Percentiles rank a stretch among this genome's conserved stretches.
phyloP scores from a whole-genome alignment of 768 basidiomycete species.

The Chalciporus sphaerocephalus region DNA sequence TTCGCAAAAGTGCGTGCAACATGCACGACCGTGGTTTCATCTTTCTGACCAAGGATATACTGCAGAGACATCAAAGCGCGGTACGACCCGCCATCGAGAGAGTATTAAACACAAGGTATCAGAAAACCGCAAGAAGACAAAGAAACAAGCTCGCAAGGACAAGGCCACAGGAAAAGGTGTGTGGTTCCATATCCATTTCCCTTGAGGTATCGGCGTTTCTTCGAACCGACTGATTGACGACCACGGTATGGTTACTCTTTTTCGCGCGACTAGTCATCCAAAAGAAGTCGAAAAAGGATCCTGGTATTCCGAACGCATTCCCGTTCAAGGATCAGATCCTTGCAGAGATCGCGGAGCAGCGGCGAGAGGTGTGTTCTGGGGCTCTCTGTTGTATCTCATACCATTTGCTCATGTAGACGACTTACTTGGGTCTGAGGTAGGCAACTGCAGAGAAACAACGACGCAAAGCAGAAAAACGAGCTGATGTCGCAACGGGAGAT shows the following conservation, averaged over 20 bases:
- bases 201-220: no score
- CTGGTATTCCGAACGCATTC: constrained; percentile 89
- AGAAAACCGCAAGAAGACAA: constrained; percentile 72
- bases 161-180: constrained; percentile 85
- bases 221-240: not conserved
- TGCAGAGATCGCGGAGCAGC: constrained; percentile 82
- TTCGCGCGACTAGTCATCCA: constrained; percentile 29
- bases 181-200: not conserved
- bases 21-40: not conserved
- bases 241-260: not conserved
- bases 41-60: not conserved
- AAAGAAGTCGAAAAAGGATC: constrained; percentile 63
- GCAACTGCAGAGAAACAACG: constrained; percentile 72
- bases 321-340: constrained; percentile 93
- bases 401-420: not conserved
- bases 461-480: constrained; percentile 62
- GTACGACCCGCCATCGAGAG: constrained; percentile 65
- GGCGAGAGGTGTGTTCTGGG: constrained; percentile 50
- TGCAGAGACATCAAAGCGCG: constrained; percentile 80
- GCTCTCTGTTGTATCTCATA: not conserved
- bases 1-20: constrained; percentile 56
- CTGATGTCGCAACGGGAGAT: constrained; percentile 24
- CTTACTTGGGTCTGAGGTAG: constrained; percentile 35
- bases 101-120: constrained; percentile 71
- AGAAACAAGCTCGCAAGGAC: constrained; percentile 66